Conservation (phyloP, 495 filamentous ascomycete species). For the Thermochaetoides thermophila region DNA sequence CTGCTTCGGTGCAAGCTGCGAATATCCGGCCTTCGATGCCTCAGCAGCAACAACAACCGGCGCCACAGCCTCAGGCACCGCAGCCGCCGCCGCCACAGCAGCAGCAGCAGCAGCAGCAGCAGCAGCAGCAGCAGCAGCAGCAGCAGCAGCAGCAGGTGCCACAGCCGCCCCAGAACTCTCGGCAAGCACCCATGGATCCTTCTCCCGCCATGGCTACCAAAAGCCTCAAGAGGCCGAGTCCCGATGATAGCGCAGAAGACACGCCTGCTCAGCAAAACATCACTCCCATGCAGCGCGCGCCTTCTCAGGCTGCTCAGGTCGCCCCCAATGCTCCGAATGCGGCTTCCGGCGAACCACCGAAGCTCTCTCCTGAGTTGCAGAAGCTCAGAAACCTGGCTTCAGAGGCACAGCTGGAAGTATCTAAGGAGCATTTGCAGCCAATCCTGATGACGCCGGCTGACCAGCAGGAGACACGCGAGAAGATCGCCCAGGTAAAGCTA, state of each 20-base stretch:
- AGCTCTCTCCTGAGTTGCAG: no score
- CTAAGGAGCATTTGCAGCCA: no score
- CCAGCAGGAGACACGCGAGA: conserved; percentile 18
- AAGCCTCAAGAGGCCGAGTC: conserved; percentile 40
- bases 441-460: no score
- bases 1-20: no score
- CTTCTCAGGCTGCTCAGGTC: conserved; percentile 8
- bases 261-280: conserved; percentile 31
- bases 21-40: no score
- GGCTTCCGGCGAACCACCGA: no score
- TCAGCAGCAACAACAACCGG: no score
- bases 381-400: conserved; percentile 1
- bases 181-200: conserved; percentile 6
- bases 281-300: conserved; percentile 20
- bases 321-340: not conserved
- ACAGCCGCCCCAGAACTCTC: not conserved
- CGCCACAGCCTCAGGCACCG: not conserved
- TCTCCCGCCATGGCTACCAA: conserved; percentile 14
- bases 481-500: conserved; percentile 15
- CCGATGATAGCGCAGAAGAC: conserved; percentile 46
- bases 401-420: conserved; percentile 8
- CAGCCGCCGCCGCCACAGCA: not conserved
- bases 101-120: conserved; percentile 3
- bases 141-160: not conserved
- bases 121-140: conserved; percentile 8